Base-by-base conservation (phyloP, 768 basidiomycete species). In the Tubosaeta brunneosetosa region DNA sequence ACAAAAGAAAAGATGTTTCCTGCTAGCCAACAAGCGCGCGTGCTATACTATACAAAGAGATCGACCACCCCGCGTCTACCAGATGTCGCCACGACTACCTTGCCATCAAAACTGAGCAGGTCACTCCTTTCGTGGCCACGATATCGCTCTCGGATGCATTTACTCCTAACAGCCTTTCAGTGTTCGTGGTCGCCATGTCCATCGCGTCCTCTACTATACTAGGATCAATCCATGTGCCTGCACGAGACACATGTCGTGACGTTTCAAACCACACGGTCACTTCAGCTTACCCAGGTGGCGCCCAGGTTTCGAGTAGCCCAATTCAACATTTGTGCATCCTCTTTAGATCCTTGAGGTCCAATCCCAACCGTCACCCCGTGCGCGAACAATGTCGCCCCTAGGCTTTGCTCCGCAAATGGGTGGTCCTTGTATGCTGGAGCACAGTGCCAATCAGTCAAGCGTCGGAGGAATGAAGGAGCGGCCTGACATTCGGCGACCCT, bases 221-320 rank as follows among this genome's bases (percentile, higher is more conserved):
- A n/a, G n/a, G n/a, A n/a, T n/a, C n/a, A n/a, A n/a, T n/a, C n/a
- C n/a, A n/a, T 66, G 63, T 6, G 55, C 72, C 74, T 73, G 37
- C 13, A 36, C 40, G 44, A 25, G 25, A 44, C 47, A 26, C 17
- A 49, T 2, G 16, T 32, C 31, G 1, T 38, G 44, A 46, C 14
- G 36, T 26, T 19, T 33, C 25, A 12, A 10, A 12, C 34, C 40
- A 22, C n/a, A n/a, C n/a, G n/a, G 11, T 19, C 14, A 16, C 19
- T 29, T 78, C 43, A 47, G 87, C 94, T 87, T 94, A 97, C 97
- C 95, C 98, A 50, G 87, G 80, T 66, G 88, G 69, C 65, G 81
- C 98, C 66, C 97, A 94, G 22, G 68, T 84, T 37, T 94, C 91
- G 93, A 90, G 46, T 95, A 76, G 49, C 97, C 75, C 53, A 98